phyloP scores from a whole-genome alignment of 139 green algal species.

The Chlorella sp. region DNA sequence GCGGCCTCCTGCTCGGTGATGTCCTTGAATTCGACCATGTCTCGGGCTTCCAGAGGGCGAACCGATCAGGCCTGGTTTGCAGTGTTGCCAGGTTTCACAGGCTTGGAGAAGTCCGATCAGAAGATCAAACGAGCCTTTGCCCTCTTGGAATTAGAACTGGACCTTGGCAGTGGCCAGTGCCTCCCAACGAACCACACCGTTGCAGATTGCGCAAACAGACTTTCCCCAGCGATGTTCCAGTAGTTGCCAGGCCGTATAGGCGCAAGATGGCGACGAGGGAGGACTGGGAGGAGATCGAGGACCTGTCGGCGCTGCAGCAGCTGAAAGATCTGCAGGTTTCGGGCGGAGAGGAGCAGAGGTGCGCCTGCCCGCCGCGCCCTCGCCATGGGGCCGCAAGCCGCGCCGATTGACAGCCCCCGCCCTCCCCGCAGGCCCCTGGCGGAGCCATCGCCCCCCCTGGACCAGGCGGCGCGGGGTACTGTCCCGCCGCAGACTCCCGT shows the following conservation, averaged over 20 bases:
- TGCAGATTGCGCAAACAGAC: too few species aligned
- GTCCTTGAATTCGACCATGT: slow-evolving; percentile 26
- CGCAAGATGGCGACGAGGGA: neutral
- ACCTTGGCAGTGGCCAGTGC: too few species aligned
- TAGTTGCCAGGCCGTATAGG: too few species aligned
- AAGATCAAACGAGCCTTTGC: too few species aligned
- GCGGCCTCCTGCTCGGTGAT: slow-evolving; percentile 19
- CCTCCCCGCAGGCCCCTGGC: neutral
- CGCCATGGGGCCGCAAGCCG: neutral
- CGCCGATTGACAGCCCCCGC: neutral
- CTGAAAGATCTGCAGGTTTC: neutral
- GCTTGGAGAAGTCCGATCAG: too few species aligned
- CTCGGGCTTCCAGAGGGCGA: too few species aligned
- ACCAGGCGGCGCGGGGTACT: slow-evolving; percentile 9
- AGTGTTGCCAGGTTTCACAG: too few species aligned
- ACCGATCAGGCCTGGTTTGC: too few species aligned
- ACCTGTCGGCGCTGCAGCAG: neutral
- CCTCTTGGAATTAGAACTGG: too few species aligned
- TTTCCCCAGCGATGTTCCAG: too few species aligned
- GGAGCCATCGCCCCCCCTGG: neutral
- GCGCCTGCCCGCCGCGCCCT: neutral
- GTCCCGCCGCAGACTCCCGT: too few species aligned
- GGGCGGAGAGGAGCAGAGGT: neutral
- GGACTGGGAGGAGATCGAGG: slow-evolving; percentile 18
- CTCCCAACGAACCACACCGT: too few species aligned